Evolutionary conservation across 2,329 filamentous ascomycete genomes (phyloP), one percentile per base, ranked within the genome.

Genomic region (Pseudonectria buxi): DNA sequence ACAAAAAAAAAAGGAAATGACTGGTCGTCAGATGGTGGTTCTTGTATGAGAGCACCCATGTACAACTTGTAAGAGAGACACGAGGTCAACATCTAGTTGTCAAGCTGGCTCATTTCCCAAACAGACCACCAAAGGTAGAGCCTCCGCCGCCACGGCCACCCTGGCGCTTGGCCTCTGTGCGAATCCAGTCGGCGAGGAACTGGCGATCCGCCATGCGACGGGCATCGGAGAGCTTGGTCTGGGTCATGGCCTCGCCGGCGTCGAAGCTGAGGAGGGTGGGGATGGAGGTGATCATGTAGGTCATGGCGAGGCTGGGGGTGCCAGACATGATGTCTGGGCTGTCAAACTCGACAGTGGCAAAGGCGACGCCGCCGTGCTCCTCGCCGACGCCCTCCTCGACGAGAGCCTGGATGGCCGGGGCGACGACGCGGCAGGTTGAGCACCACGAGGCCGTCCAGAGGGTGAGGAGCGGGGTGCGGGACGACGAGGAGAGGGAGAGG

Each of bases 91-190:
- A 58, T 96, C 87, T 58, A 90, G 73, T 27, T 86, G 76, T 80
- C 86, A 86, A 6, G 72, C 65, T 0, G 85, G 80, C 90, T 90
- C 96, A 46, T 96, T 95, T 33, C 73, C 68, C 0, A 86, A 88
- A 33, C 95, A 22, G 18, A 22, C 18, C 18, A 9, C 18, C 18
- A 22, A 22, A 22, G 18, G 18, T 6, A 9, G 18, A 9, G 2
- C 64, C 63, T 3, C 68, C 67, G 14, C 62, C 63, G 2, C 66
- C 66, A 3, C 69, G 58, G 7, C 59, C 59, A 7, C 68, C 69
- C 24, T 63, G 58, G n/a, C 67, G 61, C 41, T 58, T 53, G 2
- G 71, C 72, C 58, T 75, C 72, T 4, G 50, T 64, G 36, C 63
- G 53, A 27, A 77, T 69, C 74, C 74, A 78, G 33, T 72, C 66